phyloP scores from a whole-genome alignment of 257 asterid species.

The Haberlea rhodopensis region DNA sequence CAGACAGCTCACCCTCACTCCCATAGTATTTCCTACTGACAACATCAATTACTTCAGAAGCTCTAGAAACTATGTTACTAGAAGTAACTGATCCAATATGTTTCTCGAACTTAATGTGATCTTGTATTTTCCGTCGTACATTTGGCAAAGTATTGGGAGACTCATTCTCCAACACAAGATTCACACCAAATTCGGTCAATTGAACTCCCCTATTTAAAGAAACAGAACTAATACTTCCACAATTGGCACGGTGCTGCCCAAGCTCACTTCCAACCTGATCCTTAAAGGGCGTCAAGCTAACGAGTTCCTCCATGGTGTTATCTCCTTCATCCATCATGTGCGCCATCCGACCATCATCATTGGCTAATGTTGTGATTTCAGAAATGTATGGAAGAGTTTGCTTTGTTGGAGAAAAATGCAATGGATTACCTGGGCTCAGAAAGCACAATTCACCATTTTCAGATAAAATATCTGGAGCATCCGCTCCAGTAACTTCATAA shows the following conservation, averaged over 20 bases:
- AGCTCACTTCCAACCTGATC: conserved; percentile 18
- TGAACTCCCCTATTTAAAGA: conserved; percentile 21
- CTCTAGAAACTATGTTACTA: conserved; percentile 9
- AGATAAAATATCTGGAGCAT: conserved; percentile 27
- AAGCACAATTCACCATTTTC: conserved; percentile 32
- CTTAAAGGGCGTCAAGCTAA: conserved; percentile 17
- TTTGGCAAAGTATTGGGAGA: conserved; percentile 6
- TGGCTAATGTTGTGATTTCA: conserved; percentile 26
- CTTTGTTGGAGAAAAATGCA: conserved; percentile 24
- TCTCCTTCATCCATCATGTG: conserved; percentile 28
- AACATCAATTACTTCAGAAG: conserved; percentile 14
- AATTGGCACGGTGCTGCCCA: conserved; percentile 23
- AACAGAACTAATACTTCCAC: conserved; percentile 20
- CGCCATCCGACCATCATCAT: conserved; percentile 25
- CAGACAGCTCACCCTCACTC: conserved; percentile 19
- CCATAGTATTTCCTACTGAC: conserved; percentile 21
- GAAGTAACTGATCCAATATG: conserved; percentile 8
- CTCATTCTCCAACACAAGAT: conserved; percentile 1
- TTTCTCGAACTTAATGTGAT: conserved; percentile 15
- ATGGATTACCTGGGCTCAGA: conserved; percentile 25
- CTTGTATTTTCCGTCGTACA: conserved; percentile 19
- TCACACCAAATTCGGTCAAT: conserved; percentile 6
- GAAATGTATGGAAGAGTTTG: conserved; percentile 28
- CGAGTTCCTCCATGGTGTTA: conserved; percentile 20
- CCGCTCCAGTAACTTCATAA: conserved; percentile 32